Conservation (phyloP, 2,329 filamentous ascomycete genomes). For the Mycosphaerella sp. region DNA sequence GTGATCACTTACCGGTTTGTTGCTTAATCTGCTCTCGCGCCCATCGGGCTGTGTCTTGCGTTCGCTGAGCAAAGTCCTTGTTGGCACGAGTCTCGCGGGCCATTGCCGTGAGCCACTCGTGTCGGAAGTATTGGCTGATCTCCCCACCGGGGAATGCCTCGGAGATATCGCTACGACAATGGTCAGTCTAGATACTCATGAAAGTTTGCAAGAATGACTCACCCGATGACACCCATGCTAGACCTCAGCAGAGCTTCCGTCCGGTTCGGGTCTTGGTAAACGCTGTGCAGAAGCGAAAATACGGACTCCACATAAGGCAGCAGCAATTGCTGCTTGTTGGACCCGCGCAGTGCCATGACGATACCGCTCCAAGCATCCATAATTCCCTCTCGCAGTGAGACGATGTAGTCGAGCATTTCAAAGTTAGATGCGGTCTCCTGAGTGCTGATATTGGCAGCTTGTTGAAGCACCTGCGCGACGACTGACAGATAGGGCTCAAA, state of each 20-base stretch:
- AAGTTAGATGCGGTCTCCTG: constrained; percentile 58
- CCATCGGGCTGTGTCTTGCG: constrained; percentile 93
- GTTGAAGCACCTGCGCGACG: constrained; percentile 88
- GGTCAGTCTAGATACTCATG: constrained; percentile 35
- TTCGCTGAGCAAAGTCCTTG: constrained; percentile 76
- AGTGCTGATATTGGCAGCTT: constrained; percentile 74
- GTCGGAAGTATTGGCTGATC: constrained; percentile 74
- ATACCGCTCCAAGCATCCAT: constrained; percentile 99
- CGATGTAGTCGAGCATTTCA: constrained; percentile 95
- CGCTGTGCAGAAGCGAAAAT: constrained; percentile 76
- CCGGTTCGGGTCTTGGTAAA: constrained; percentile 76
- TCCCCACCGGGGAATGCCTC: constrained; percentile 91
- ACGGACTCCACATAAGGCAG: constrained; percentile 76
- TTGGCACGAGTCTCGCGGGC: constrained; percentile 89
- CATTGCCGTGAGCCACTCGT: constrained; percentile 83
- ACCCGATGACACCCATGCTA: constrained; percentile 98
- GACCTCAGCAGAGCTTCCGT: constrained; percentile 88
- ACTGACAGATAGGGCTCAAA: constrained; percentile 92
- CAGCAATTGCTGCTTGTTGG: constrained; percentile 65
- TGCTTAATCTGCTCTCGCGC: constrained; percentile 96
- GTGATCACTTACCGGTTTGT: constrained; percentile 47
- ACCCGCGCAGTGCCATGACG: constrained; percentile 85
- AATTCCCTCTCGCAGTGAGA: constrained; percentile 91
- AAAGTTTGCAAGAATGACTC: constrained; percentile 36
- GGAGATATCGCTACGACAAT: constrained; percentile 67